These are phyloP conservation scores for Populus alba DNA, from an alignment of 345 rosid species.

Conservation along the genomic window DNA sequence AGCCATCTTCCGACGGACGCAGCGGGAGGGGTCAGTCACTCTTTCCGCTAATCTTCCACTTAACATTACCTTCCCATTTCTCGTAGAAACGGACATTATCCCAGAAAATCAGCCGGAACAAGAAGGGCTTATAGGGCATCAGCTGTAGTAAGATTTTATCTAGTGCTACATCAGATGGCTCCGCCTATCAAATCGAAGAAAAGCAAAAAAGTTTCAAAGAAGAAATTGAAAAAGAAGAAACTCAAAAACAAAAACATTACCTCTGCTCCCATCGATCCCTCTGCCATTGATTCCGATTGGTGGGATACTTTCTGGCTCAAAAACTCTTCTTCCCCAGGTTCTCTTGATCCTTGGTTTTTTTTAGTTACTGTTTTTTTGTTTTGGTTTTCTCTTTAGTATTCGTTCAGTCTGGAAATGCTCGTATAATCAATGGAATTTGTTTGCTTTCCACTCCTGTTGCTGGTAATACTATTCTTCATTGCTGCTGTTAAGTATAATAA, in stretches of 20 bases:
- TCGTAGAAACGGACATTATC: not conserved
- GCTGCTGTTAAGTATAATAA: not conserved
- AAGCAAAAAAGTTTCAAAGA: conserved; percentile 48
- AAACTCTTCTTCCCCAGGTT: conserved; percentile 68
- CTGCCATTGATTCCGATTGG: conserved; percentile 79
- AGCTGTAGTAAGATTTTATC: too few species aligned
- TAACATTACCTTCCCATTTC: not conserved
- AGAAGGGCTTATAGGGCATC: too few species aligned
- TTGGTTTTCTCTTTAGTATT: not conserved
- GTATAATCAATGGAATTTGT: not conserved
- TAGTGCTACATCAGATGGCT: conserved; percentile 32
- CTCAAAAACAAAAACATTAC: conserved; percentile 15
- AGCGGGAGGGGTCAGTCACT: too few species aligned
- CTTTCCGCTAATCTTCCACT: too few species aligned
- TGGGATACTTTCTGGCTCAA: conserved; percentile 81
- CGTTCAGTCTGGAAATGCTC: not conserved
- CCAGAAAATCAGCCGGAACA: not conserved
- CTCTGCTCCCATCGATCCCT: conserved; percentile 59
- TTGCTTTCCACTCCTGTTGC: not conserved
- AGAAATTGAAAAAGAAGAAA: conserved; percentile 60
- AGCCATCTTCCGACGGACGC: too few species aligned
- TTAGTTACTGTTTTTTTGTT: not conserved
- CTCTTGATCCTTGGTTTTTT: conserved; percentile 1
- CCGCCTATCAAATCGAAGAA: conserved; percentile 58
- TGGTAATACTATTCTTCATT: not conserved